phyloP scores from a whole-genome alignment of 495 filamentous ascomycete species.

The Platismatia glauca region DNA sequence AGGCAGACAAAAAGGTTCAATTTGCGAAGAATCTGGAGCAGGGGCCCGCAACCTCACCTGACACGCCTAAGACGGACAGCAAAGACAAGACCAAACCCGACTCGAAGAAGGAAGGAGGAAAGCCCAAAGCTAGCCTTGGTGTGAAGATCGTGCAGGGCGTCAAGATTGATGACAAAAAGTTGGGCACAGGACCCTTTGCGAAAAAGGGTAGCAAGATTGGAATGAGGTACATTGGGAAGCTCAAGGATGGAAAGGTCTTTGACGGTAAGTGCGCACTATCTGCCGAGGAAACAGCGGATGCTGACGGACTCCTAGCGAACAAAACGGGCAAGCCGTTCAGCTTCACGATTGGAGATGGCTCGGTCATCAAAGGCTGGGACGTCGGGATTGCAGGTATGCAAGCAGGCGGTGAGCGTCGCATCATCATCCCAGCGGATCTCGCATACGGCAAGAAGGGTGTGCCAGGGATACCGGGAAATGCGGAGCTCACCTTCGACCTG shows the following conservation, averaged over 20 bases:
- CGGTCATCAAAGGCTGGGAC: constrained; percentile 99
- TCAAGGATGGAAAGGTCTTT: constrained; percentile 83
- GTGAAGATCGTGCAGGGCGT: constrained; percentile 77
- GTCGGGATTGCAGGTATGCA: constrained; percentile 87
- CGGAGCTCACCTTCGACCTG: constrained; percentile 84
- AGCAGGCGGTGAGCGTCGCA: constrained; percentile 82
- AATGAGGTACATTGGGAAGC: constrained; percentile 97
- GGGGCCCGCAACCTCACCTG: constrained; percentile 65
- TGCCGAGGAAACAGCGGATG: not conserved
- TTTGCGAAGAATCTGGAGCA: constrained; percentile 98
- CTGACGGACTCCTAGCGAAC: constrained; percentile 52
- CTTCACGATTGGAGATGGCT: constrained; percentile 86
- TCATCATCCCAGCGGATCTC: constrained; percentile 74
- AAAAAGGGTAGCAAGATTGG: constrained; percentile 81
- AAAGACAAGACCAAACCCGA: constrained; percentile 28
- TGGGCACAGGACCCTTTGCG: constrained; percentile 67
- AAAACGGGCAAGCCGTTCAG: constrained; percentile 95
- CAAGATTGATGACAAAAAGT: constrained; percentile 89
- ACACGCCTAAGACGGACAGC: constrained; percentile 32
- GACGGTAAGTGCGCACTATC: constrained; percentile 54
- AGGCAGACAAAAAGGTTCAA: constrained; percentile 90
- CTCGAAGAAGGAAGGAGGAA: constrained; percentile 40
- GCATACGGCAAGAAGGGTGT: constrained; percentile 70
- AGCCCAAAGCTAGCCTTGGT: constrained; percentile 49
- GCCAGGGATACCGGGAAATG: constrained; percentile 79